Percentiles rank a stretch among this genome's conserved stretches.
Conservation (phyloP, 208 protist genomes). For the Wallacemonas sp. region DNA sequence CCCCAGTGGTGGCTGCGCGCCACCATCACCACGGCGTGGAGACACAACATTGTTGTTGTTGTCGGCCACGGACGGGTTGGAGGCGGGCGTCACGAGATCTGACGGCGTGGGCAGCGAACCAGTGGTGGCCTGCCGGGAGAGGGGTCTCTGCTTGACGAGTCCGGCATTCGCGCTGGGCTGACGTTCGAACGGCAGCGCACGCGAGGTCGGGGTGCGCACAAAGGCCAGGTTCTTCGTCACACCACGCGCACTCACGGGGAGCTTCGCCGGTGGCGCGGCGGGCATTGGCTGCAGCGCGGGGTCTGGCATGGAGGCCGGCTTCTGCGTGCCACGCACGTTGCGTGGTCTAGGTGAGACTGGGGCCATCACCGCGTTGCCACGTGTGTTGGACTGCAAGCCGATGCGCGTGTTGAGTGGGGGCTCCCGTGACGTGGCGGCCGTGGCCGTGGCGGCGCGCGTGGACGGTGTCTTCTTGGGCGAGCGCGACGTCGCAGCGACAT, state of each 20-base stretch:
- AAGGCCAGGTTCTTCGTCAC: slow-evolving; percentile 6
- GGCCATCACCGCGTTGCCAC: too few species aligned
- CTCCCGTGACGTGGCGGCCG: neutral
- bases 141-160: slow-evolving; percentile 6
- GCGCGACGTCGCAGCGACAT: neutral
- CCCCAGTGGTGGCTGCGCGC: neutral
- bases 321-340: neutral
- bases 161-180: slow-evolving; percentile 1
- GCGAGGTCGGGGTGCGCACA: slow-evolving; percentile 1
- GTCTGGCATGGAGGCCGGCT: slow-evolving; percentile 1
- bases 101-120: slow-evolving; percentile 5
- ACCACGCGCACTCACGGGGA: slow-evolving; percentile 10
- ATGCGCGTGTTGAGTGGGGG: neutral
- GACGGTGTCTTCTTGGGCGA: neutral
- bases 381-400: neutral
- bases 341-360: neutral
- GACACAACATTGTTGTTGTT: neutral
- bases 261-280: neutral
- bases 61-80: neutral
- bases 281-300: neutral
- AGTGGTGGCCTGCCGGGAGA: slow-evolving; percentile 4
- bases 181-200: slow-evolving; percentile 4
- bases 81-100: neutral
- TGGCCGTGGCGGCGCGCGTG: neutral
- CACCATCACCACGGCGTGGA: neutral